A percentile compares a stretch with the other conserved stretches of the same genome.
These are phyloP conservation scores for Exophiala spinifera DNA, from an alignment of 2,329 filamentous ascomycete species.

Conservation along the genomic window DNA sequence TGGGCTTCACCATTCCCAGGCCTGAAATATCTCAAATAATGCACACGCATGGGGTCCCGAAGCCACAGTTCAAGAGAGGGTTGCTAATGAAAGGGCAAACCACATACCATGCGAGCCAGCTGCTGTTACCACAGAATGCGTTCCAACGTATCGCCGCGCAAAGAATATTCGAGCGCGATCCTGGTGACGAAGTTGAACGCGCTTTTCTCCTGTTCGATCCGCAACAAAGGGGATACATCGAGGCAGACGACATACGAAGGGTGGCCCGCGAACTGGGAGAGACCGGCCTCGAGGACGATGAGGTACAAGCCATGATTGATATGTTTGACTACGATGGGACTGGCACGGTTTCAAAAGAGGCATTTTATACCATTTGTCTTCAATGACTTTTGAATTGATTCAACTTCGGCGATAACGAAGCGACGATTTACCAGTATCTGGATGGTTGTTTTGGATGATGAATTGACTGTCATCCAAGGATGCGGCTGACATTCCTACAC, in stretches of 20 bases:
- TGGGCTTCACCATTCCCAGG: constrained; percentile 90
- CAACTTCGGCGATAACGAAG: constrained; percentile 4
- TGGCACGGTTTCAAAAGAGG: constrained; percentile 65
- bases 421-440: constrained; percentile 11
- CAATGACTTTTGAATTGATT: constrained; percentile 35
- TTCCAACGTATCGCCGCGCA: constrained; percentile 76
- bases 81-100: constrained; percentile 23
- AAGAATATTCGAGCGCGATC: constrained; percentile 77
- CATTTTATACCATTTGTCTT: constrained; percentile 66
- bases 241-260: constrained; percentile 78
- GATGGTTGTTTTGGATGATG: constrained; percentile 4
- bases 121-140: constrained; percentile 68
- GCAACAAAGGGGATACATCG: constrained; percentile 87
- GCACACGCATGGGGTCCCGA: constrained; percentile 73
- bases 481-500: not conserved
- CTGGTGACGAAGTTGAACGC: constrained; percentile 82
- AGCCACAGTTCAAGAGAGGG: constrained; percentile 52
- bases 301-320: constrained; percentile 93
- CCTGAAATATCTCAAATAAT: constrained; percentile 78
- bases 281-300: constrained; percentile 80
- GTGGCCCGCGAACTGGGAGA: constrained; percentile 91
- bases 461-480: not conserved
- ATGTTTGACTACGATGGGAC: constrained; percentile 96
- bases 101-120: constrained; percentile 57
- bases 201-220: constrained; percentile 93